These are phyloP conservation scores for Rubia peregrina DNA, from an alignment of 305 asterid species.

Conservation along the genomic window DNA sequence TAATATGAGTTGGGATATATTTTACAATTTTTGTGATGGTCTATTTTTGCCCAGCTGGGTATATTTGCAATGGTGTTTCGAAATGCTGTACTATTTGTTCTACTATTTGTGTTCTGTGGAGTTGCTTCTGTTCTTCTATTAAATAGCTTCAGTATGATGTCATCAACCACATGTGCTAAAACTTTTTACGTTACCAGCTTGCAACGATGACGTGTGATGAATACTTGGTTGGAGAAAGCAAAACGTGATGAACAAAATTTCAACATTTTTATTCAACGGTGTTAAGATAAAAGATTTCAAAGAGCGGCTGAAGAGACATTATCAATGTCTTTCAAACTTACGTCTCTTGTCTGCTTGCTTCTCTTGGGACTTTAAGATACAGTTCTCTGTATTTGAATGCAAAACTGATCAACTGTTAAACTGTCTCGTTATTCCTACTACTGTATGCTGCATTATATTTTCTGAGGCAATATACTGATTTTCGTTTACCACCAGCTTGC, in stretches of 20 bases:
- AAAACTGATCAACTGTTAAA: neutral
- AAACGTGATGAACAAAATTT: slow-evolving; percentile 18
- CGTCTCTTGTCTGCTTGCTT: neutral
- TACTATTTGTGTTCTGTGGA: neutral
- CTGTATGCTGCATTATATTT: neutral
- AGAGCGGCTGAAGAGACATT: slow-evolving; percentile 35
- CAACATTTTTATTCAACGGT: slow-evolving; percentile 18
- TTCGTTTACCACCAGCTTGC: slow-evolving; percentile 22
- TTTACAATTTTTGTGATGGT: neutral
- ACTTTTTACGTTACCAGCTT: slow-evolving; percentile 64
- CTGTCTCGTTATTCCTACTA: neutral
- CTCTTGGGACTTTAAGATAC: neutral
- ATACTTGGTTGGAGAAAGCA: slow-evolving; percentile 42
- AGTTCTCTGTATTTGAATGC: neutral
- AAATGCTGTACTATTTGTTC: neutral
- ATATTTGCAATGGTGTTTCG: neutral
- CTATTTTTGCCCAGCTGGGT: neutral
- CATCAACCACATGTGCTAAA: slow-evolving; percentile 15
- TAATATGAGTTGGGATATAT: neutral
- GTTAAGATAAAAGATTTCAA: slow-evolving; percentile 29
- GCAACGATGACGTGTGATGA: slow-evolving; percentile 80
- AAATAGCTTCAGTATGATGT: slow-evolving; percentile 1
- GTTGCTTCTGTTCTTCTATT: neutral
- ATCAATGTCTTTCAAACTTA: slow-evolving; percentile 1
- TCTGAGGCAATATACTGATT: neutral